phyloP scores from a whole-genome alignment of 2,329 filamentous ascomycete species.

The Monosporascus sp. region DNA sequence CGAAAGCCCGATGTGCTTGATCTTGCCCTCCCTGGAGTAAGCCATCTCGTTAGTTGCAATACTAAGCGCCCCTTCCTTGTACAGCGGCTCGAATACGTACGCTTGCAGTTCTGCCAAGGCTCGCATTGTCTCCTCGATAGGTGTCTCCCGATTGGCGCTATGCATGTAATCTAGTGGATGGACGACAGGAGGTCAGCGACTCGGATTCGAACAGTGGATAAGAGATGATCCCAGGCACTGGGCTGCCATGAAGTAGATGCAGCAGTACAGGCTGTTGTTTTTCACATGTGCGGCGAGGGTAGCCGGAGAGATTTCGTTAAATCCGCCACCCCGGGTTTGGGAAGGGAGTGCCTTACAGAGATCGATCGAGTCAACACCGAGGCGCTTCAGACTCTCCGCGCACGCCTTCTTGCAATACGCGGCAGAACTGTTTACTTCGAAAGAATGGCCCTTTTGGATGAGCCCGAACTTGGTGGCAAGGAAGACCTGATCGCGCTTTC shows the following conservation, averaged over 20 bases:
- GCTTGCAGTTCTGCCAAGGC: conserved; percentile 38
- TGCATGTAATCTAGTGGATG: conserved; percentile 32
- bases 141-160: conserved; percentile 34
- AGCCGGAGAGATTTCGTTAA: not conserved
- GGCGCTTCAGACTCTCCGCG: conserved; percentile 32
- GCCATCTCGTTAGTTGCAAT: not conserved
- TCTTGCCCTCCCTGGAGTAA: conserved; percentile 41
- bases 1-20: conserved; percentile 46
- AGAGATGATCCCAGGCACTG: too few species aligned
- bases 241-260: too few species aligned
- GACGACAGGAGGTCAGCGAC: not conserved
- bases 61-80: not conserved
- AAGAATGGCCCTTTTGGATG: conserved; percentile 14
- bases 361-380: conserved; percentile 41
- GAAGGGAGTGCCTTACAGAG: conserved; percentile 24
- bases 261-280: not conserved
- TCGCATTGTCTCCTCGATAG: conserved; percentile 42
- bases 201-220: not conserved
- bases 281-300: not conserved
- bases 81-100: conserved; percentile 7
- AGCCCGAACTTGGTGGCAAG: conserved; percentile 47
- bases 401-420: conserved; percentile 37
- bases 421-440: conserved; percentile 27
- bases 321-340: not conserved
- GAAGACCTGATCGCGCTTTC: conserved; percentile 42